These are phyloP conservation scores for Penicillium lagena DNA, from an alignment of 495 filamentous ascomycete species.

Conservation along the genomic window DNA sequence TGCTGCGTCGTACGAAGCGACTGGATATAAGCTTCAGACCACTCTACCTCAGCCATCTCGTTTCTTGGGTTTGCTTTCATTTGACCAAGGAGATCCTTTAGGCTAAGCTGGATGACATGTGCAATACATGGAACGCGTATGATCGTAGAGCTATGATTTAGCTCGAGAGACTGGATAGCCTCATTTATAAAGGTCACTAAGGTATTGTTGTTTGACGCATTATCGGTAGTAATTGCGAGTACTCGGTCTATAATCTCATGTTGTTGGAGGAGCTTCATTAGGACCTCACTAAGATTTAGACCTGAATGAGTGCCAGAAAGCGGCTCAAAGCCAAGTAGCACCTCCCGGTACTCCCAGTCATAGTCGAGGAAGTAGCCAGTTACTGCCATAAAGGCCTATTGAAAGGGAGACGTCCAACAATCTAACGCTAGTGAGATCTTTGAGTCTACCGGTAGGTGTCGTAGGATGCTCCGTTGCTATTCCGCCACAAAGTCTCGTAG, in stretches of 20 bases:
- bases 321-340: slow-evolving; percentile 16
- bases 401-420: slow-evolving; percentile 9
- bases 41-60: slow-evolving; percentile 1
- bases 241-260: slow-evolving; percentile 7
- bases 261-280: slow-evolving; percentile 7
- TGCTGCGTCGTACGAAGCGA: too few species aligned
- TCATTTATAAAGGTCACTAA: too few species aligned
- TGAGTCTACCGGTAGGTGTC: too few species aligned
- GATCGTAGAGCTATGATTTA: neutral
- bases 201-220: slow-evolving; percentile 10
- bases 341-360: slow-evolving; percentile 13
- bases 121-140: slow-evolving; percentile 6
- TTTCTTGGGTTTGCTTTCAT: slow-evolving; percentile 11
- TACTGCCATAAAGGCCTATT: slow-evolving; percentile 13
- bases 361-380: slow-evolving; percentile 13
- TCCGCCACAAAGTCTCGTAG: too few species aligned
- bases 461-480: too few species aligned
- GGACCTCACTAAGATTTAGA: slow-evolving; percentile 1
- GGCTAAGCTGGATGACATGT: slow-evolving; percentile 15
- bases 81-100: slow-evolving; percentile 8
- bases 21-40: neutral
- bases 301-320: slow-evolving; percentile 4
- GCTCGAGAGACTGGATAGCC: too few species aligned
- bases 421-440: slow-evolving; percentile 10
- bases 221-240: slow-evolving; percentile 13